These are phyloP conservation scores for Fusarium caatingaense DNA, from an alignment of 2,329 filamentous ascomycete species.

Conservation along the genomic window DNA sequence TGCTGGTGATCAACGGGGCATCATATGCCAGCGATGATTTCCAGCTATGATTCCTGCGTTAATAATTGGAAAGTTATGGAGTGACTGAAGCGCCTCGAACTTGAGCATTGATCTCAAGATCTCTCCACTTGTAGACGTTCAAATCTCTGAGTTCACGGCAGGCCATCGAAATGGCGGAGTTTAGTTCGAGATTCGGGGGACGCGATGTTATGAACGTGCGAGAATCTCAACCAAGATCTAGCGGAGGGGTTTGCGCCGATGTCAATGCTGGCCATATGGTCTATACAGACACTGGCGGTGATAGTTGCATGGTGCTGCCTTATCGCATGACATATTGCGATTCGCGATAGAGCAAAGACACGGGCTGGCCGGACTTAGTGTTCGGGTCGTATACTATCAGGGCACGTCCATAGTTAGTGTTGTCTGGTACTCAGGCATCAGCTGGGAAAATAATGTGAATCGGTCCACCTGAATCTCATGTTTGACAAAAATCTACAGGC, in stretches of 20 bases:
- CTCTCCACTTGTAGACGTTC: not conserved
- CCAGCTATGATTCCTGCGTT: slow-evolving; percentile 9
- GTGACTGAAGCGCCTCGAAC: not conserved
- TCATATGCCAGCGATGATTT: slow-evolving; percentile 19
- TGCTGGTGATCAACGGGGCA: slow-evolving; percentile 38
- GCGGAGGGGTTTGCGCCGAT: not conserved
- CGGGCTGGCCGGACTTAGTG: slow-evolving; percentile 8
- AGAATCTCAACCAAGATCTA: not conserved
- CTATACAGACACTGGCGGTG: not conserved
- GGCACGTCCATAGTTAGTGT: slow-evolving; percentile 26
- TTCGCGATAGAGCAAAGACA: not conserved
- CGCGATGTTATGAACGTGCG: not conserved
- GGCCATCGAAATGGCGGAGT: not conserved
- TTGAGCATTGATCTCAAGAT: not conserved
- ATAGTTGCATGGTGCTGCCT: slow-evolving; percentile 14
- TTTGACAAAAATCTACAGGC: not conserved
- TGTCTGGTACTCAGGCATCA: slow-evolving; percentile 35
- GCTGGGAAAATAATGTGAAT: slow-evolving; percentile 5
- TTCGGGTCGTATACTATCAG: not conserved
- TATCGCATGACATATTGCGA: not conserved
- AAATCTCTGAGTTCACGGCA: not conserved
- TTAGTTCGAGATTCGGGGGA: not conserved
- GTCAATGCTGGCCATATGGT: not conserved
- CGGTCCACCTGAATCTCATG: not conserved
- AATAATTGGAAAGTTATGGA: slow-evolving; percentile 5